Percentiles rank a stretch among this genome's conserved stretches.
Evolutionary conservation across 106 monocot genomes (phyloP).

Genomic region (Acanthochlamys bracteata): DNA sequence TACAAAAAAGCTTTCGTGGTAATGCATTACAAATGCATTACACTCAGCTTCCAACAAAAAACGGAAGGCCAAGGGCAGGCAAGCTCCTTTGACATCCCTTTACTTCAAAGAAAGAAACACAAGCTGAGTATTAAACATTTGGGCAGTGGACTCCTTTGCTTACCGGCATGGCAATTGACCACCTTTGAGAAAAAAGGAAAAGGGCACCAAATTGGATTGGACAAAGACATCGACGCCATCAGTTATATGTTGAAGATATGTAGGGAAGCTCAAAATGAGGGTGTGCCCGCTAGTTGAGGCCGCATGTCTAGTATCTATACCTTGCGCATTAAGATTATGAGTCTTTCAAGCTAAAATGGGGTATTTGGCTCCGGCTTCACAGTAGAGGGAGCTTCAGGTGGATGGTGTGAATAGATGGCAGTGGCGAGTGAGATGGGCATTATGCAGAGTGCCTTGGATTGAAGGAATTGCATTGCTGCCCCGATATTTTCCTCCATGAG

Average conservation of each 20-base stretch:
- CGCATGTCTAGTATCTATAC: no score
- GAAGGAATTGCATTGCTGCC: constrained; percentile 60
- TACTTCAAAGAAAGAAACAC: constrained; percentile 10
- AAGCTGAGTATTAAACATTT: constrained; percentile 10
- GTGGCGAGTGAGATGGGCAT: constrained; percentile 56
- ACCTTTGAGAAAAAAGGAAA: constrained; percentile 44
- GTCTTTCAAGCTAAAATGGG: constrained; percentile 18
- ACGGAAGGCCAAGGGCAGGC: constrained; percentile 20
- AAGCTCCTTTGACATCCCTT: constrained; percentile 14
- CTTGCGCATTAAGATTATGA: background rate
- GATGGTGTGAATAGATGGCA: constrained; percentile 41
- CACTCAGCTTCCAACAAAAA: constrained; percentile 19
- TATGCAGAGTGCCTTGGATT: constrained; percentile 57
- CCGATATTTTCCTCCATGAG: constrained; percentile 70
- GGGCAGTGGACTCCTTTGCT: constrained; percentile 27
- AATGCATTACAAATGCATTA: constrained; percentile 27
- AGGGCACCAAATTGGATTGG: background rate
- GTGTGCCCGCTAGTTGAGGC: no score
- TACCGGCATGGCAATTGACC: constrained; percentile 23
- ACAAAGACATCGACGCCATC: constrained; percentile 8
- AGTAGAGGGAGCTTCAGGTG: constrained; percentile 16
- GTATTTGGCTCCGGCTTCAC: constrained; percentile 55
- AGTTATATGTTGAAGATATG: background rate
- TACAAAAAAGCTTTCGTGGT: constrained; percentile 27
- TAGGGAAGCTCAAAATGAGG: background rate